Evolutionary conservation across 257 asterid genomes (phyloP).

Genomic region (Nicotiana knightiana): DNA sequence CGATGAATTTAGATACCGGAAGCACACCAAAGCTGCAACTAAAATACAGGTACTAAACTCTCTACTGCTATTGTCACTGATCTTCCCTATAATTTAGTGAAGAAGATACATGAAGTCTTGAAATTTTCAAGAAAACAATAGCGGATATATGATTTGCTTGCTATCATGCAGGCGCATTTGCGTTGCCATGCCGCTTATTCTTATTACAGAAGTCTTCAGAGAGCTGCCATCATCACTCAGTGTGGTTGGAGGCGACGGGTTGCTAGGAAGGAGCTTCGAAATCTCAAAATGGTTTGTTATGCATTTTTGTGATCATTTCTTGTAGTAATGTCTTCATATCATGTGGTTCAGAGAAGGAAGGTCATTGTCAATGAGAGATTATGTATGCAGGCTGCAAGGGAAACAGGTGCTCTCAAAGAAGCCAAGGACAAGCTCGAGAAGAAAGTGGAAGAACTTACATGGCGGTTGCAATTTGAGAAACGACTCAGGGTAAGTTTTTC

Average conservation of each 20-base stretch:
- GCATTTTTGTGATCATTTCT: not conserved
- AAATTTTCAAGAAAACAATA: not conserved
- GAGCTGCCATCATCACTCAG: conserved; percentile 77
- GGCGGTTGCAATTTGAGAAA: conserved; percentile 98
- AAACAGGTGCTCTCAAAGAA: conserved; percentile 94
- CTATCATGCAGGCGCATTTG: conserved; percentile 54
- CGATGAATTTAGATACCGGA: conserved; percentile 73
- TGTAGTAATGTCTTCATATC: not conserved
- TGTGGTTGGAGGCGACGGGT: conserved; percentile 95
- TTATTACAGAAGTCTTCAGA: conserved; percentile 70
- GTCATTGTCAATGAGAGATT: not conserved
- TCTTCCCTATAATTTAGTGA: not conserved
- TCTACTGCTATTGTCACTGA: not conserved
- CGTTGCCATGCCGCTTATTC: conserved; percentile 67
- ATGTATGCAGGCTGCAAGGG: conserved; percentile 73
- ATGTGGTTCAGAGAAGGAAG: not conserved
- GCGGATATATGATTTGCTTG: conserved; percentile 17
- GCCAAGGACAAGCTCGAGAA: conserved; percentile 97
- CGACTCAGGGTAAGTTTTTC: conserved; percentile 64
- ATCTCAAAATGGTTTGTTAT: conserved; percentile 69
- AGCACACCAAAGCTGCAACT: conserved; percentile 87
- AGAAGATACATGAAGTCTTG: not conserved
- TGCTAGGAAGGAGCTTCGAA: conserved; percentile 88
- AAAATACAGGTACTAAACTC: conserved; percentile 66
- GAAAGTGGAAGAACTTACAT: conserved; percentile 97